Evolutionary conservation across 2,329 filamentous ascomycete species (phyloP), one percentile per base, ranked within the genome.

Genomic region (Bertia moriformis): DNA sequence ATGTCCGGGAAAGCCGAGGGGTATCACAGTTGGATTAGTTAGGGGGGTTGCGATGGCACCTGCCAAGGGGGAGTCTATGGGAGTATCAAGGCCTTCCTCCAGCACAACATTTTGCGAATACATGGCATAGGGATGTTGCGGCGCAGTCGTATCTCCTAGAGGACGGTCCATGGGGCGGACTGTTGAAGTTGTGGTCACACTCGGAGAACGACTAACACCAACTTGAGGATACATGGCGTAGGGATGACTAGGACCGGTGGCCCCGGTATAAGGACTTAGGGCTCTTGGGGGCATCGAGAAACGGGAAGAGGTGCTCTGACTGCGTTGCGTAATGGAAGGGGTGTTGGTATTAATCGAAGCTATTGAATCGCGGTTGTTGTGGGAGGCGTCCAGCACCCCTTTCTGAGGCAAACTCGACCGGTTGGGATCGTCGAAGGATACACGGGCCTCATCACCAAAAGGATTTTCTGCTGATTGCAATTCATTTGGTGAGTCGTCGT

Each of bases 161-260:
- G 32, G 32, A 7, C 32, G 32, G 7, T 35, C 32, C 10, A 17
- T 18, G 12, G 32, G 32, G 7, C 32, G 32, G 7, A 35, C 15
- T 10, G 32, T 35, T 15, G 32, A 35, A 7, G 32, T 35, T 10
- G 10, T 35, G 7, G 10, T 15, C 12, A 35, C 15, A 15, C 32
- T 35, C 7, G 32, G 32, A 13, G 32, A 12, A 10, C 32, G 32
- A 15, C 32, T 35, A 15, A 35, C 32, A 35, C 32, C 32, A 15
- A 35, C 32, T 35, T 35, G 32, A 7, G 32, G 32, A 17, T 35
- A 35, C 32, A 35, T 35, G 12, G 32, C 32, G 17, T 35, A 35
- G 10, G 32, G 32, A 15, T 35, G 32, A 35, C 32, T 35, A 15
- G 32, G 32, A 15, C 32, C 32, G 17, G 32, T 35, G 7, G 32